phyloP scores from a whole-genome alignment of 2,329 filamentous ascomycete species.

The Thyridium curvatum region DNA sequence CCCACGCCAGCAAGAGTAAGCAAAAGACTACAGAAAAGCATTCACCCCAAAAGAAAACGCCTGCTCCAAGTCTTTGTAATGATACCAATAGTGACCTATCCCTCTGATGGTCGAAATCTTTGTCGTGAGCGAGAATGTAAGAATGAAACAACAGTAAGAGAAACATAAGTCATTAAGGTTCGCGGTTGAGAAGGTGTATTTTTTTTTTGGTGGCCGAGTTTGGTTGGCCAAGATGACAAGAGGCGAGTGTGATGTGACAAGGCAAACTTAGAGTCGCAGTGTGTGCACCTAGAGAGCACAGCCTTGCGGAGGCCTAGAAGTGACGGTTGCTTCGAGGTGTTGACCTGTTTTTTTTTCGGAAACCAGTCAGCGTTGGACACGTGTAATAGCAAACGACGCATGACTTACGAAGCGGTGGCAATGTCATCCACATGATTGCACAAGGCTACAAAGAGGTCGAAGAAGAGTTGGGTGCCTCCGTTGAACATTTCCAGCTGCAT shows the following conservation, averaged over 20 bases:
- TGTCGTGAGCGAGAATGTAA: background rate
- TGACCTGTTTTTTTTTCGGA: constrained; percentile 17
- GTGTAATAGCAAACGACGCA: background rate
- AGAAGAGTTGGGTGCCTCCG: constrained; percentile 78
- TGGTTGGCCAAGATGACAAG: no score
- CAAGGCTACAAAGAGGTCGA: constrained; percentile 88
- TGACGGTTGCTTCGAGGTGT: constrained; percentile 41
- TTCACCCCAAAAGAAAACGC: no score
- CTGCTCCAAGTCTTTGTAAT: no score
- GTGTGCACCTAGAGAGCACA: background rate
- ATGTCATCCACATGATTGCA: constrained; percentile 82
- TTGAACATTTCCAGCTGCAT: constrained; percentile 95
- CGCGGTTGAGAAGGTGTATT: constrained; percentile 1
- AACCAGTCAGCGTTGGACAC: constrained; percentile 1
- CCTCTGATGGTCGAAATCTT: no score
- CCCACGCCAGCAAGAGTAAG: no score
- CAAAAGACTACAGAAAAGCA: no score
- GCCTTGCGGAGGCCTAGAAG: constrained; percentile 14
- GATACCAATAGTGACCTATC: no score
- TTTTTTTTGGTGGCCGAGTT: constrained; percentile 2
- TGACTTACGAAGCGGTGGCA: constrained; percentile 48
- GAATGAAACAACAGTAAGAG: background rate
- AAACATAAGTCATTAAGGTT: constrained; percentile 1
- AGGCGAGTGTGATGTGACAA: background rate
- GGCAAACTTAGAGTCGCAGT: constrained; percentile 2